Evolutionary conservation across 1,284 basidiomycete genomes (phyloP).

Genomic region (Violaceomyces palustris): DNA sequence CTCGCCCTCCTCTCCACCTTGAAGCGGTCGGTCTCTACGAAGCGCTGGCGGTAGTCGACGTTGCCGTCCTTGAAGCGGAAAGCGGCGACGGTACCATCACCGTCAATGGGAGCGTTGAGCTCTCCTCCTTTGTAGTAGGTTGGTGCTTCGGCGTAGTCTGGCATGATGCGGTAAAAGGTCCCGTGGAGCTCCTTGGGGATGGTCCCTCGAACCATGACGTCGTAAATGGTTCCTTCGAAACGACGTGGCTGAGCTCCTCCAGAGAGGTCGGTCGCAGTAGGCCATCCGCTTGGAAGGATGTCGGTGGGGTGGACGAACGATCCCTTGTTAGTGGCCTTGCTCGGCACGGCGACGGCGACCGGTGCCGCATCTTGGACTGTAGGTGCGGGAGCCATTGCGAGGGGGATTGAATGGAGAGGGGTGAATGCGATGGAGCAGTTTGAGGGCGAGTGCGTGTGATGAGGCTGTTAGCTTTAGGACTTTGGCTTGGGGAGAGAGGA

Average conservation of each 20-base stretch:
- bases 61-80: conserved; percentile 22
- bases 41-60: conserved; percentile 14
- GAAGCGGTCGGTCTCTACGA: conserved; percentile 22
- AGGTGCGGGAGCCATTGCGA: conserved; percentile 14
- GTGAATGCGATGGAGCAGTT: no score
- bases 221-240: conserved; percentile 17
- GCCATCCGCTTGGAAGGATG: conserved; percentile 13
- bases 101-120: conserved; percentile 20
- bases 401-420: no score
- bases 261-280: conserved; percentile 14
- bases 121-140: conserved; percentile 12
- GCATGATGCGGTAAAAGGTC: conserved; percentile 27
- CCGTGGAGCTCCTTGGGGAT: conserved; percentile 16
- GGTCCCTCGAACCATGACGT: conserved; percentile 9
- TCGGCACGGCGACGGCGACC: conserved; percentile 4
- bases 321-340: conserved; percentile 7
- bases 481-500: no score
- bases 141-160: conserved; percentile 12
- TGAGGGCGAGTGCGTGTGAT: no score
- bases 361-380: conserved; percentile 12
- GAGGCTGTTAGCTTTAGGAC: no score
- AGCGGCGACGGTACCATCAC: conserved; percentile 16
- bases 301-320: conserved; percentile 14
- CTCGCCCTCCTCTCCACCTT: conserved; percentile 13
- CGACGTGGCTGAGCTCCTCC: conserved; percentile 14